Evolutionary conservation across 192 early-diverging fungal genomes (phyloP).

Genomic region (Coemansia biformis): DNA sequence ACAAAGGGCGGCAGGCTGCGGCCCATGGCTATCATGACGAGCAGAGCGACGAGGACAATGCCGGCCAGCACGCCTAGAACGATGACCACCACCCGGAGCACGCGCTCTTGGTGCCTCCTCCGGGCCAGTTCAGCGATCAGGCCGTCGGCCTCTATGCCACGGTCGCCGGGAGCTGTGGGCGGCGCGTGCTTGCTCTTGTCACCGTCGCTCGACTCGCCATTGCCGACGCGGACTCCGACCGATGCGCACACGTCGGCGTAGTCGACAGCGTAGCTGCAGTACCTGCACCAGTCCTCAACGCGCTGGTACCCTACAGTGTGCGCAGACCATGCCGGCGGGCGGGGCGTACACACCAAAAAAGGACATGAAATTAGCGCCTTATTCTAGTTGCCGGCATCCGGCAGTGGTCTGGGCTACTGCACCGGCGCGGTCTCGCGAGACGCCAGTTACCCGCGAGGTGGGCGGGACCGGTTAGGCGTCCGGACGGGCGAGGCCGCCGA

Average conservation of each 20-base stretch:
- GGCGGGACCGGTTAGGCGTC: no score
- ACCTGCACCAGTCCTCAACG: constrained; percentile 51
- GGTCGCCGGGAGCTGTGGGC: constrained; percentile 5
- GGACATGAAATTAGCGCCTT: no score
- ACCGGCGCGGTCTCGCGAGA: no score
- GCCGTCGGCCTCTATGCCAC: background rate
- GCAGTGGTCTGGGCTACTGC: no score
- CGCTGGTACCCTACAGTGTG: constrained; percentile 31
- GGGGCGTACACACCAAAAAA: background rate
- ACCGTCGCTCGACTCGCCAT: background rate
- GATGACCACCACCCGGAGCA: constrained; percentile 33
- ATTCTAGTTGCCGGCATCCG: no score
- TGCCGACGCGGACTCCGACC: constrained; percentile 22
- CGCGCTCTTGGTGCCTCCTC: constrained; percentile 32
- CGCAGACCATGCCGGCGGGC: no score
- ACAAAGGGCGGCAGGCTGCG: constrained; percentile 2
- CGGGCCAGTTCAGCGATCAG: constrained; percentile 21
- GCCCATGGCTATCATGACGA: constrained; percentile 15
- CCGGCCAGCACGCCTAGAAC: constrained; percentile 38
- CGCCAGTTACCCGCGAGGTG: no score
- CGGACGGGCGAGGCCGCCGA: no score
- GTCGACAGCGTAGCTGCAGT: constrained; percentile 34
- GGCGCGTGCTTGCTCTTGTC: background rate
- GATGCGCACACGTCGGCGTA: constrained; percentile 34
- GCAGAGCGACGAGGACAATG: constrained; percentile 22